Conservation (phyloP, 805 yeast species). For the Suhomyces kilbournensis region DNA sequence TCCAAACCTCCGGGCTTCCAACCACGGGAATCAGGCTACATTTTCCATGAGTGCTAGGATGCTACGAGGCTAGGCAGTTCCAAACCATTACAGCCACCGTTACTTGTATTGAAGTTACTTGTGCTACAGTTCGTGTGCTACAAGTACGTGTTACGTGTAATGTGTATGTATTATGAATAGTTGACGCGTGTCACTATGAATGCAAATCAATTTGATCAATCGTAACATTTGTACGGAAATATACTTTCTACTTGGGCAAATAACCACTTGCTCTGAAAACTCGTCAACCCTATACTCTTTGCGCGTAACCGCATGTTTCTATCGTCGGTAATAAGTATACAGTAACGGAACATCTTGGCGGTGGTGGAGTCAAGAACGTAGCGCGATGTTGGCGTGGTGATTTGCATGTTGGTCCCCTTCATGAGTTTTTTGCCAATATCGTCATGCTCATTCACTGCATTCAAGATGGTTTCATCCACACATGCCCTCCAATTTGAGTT, state of each 20-base stretch:
- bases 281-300: conserved; percentile 51
- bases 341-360: conserved; percentile 49
- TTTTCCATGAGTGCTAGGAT: neutral
- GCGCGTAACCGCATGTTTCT: conserved; percentile 68
- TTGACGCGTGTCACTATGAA: conserved; percentile 1
- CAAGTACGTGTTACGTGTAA: too few relatives aligned
- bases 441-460: conserved; percentile 44
- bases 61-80: neutral
- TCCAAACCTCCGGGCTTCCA: neutral
- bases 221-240: conserved; percentile 51
- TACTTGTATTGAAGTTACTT: too few relatives aligned
- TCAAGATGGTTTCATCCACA: conserved; percentile 67
- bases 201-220: conserved; percentile 22
- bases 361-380: conserved; percentile 27
- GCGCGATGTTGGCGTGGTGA: conserved; percentile 12
- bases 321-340: conserved; percentile 71
- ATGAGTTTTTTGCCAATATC: conserved; percentile 37
- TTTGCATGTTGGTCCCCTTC: conserved; percentile 37
- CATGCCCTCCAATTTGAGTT: conserved; percentile 69
- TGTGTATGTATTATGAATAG: neutral
- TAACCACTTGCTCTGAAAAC: conserved; percentile 61
- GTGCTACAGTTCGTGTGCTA: neutral
- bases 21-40: neutral
- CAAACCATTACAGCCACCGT: neutral
- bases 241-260: conserved; percentile 49